Evolutionary conservation across 1,284 basidiomycete species (phyloP).

Genomic region (Fomitopsis palustris): DNA sequence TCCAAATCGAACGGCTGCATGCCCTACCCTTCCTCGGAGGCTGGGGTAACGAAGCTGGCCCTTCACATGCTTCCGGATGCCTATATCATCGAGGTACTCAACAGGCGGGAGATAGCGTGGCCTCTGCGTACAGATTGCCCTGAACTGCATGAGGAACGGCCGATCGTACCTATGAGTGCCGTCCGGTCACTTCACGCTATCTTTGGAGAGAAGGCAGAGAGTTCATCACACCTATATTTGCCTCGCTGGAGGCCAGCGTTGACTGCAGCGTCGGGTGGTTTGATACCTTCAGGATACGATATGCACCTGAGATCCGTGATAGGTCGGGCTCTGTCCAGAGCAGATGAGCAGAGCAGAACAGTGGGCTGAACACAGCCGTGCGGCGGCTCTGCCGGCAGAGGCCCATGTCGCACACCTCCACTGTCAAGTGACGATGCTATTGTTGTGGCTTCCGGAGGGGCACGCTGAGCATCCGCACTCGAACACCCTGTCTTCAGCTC

Average conservation of each 20-base stretch:
- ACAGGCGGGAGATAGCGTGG: conserved; percentile 81
- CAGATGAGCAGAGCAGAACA: conserved; percentile 53
- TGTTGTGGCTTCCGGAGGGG: too few species aligned
- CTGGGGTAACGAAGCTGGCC: too few species aligned
- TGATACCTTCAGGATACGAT: conserved; percentile 81
- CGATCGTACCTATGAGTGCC: conserved; percentile 78
- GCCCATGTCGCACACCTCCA: too few species aligned
- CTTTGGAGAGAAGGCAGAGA: too few species aligned
- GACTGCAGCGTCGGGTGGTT: conserved; percentile 82
- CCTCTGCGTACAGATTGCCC: conserved; percentile 93
- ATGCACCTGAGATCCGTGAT: conserved; percentile 84
- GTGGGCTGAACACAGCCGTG: conserved; percentile 31
- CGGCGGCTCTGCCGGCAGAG: too few species aligned
- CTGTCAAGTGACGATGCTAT: too few species aligned
- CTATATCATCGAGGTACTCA: conserved; percentile 74
- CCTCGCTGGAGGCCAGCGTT: conserved; percentile 84
- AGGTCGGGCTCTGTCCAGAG: conserved; percentile 69
- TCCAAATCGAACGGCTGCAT: too few species aligned
- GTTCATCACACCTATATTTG: conserved; percentile 75
- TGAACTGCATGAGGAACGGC: conserved; percentile 97
- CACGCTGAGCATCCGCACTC: too few species aligned
- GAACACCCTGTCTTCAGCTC: too few species aligned
- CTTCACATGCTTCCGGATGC: conserved; percentile 60
- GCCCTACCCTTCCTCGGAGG: too few species aligned
- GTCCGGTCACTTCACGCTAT: background rate